phyloP scores from a whole-genome alignment of 345 rosid genomes.

The Acer saccharum region DNA sequence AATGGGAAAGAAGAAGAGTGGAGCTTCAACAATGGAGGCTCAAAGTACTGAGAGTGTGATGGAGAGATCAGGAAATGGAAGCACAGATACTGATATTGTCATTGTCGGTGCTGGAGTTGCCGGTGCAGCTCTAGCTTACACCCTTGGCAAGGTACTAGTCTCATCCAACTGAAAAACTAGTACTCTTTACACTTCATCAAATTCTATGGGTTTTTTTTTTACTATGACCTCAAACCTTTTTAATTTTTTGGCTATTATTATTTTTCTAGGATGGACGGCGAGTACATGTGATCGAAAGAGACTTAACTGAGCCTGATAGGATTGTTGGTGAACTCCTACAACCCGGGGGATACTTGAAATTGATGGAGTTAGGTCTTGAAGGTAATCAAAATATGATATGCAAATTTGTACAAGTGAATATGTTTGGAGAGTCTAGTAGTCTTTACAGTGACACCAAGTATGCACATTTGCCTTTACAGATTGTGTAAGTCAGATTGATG shows the following conservation, averaged over 20 bases:
- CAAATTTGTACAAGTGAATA: too few relatives aligned
- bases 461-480: conserved; percentile 3
- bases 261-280: conserved; percentile 8
- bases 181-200: background rate
- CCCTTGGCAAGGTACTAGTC: background rate
- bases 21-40: background rate
- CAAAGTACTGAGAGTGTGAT: background rate
- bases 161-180: conserved; percentile 3
- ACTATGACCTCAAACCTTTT: background rate
- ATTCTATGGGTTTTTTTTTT: background rate
- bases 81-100: background rate
- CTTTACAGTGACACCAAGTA: background rate
- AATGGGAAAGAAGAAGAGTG: background rate
- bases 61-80: background rate
- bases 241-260: background rate
- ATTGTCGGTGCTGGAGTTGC: conserved; percentile 14
- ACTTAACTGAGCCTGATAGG: conserved; percentile 6
- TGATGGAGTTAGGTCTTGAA: background rate
- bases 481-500: conserved; percentile 8
- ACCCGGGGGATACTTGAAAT: conserved; percentile 8
- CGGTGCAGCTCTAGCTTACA: conserved; percentile 12
- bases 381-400: background rate
- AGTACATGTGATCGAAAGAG: conserved; percentile 13
- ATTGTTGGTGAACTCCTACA: conserved; percentile 17
- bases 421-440: too few relatives aligned